phyloP scores from a whole-genome alignment of 2,329 filamentous ascomycete genomes.

The Atkinsonella texensis region DNA sequence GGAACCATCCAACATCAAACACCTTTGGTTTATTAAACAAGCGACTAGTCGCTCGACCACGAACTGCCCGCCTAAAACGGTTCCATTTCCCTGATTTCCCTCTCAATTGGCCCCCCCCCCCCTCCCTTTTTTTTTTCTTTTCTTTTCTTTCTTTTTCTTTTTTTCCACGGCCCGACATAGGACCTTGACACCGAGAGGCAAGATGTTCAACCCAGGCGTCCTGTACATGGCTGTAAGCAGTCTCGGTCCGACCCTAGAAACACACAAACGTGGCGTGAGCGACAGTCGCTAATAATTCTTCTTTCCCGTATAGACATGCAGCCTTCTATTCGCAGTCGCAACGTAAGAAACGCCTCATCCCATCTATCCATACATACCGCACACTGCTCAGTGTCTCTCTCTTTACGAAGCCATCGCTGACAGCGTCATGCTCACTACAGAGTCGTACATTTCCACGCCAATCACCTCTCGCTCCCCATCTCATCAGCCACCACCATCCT shows the following conservation, averaged over 20 bases:
- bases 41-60: no score
- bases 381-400: background rate
- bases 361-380: no score
- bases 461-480: conserved; percentile 29
- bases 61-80: background rate
- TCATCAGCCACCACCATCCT: conserved; percentile 23
- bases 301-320: conserved; percentile 13
- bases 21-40: no score
- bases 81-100: background rate
- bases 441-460: conserved; percentile 25
- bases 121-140: no score
- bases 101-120: background rate
- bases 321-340: conserved; percentile 19
- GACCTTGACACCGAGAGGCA: no score
- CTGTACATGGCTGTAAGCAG: conserved; percentile 19
- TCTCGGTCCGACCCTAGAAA: background rate
- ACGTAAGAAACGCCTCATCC: conserved; percentile 12
- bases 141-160: no score
- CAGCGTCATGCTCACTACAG: conserved; percentile 12
- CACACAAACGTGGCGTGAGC: background rate
- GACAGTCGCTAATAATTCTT: background rate
- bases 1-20: no score
- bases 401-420: background rate
- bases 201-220: conserved; percentile 15
- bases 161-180: no score